Evolutionary conservation across 129 eudicot species (phyloP).

Genomic region (Glebionis coronaria): DNA sequence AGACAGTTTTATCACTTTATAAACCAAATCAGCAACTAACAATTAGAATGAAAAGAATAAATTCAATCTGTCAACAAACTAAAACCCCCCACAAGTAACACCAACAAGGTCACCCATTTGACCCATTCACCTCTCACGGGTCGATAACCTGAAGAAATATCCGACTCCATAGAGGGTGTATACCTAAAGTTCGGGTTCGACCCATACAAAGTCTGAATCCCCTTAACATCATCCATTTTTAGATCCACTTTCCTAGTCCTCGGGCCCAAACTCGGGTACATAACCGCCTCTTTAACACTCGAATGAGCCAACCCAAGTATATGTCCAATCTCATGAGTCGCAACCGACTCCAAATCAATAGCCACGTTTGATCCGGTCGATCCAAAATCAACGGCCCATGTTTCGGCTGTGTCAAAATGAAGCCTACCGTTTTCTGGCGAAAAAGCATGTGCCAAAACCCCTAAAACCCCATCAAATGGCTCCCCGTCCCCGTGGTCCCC

Average conservation of each 20-base stretch:
- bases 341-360: slow-evolving; percentile 87
- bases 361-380: slow-evolving; percentile 45
- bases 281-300: slow-evolving; percentile 61
- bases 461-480: slow-evolving; percentile 82
- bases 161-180: slow-evolving; percentile 53
- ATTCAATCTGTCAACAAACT: slow-evolving; percentile 12
- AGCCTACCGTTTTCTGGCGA: slow-evolving; percentile 86
- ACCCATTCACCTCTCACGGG: slow-evolving; percentile 16
- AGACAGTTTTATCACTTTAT: too few relatives aligned
- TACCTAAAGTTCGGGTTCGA: slow-evolving; percentile 75
- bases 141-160: slow-evolving; percentile 39
- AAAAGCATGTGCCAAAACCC: slow-evolving; percentile 81
- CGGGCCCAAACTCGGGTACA: slow-evolving; percentile 90
- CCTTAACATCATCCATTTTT: slow-evolving; percentile 64
- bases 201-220: slow-evolving; percentile 79
- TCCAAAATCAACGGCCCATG: slow-evolving; percentile 73
- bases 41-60: slow-evolving; percentile 4
- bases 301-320: slow-evolving; percentile 91
- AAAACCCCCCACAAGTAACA: slow-evolving; percentile 22
- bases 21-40: too few relatives aligned
- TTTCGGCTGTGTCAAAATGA: slow-evolving; percentile 70
- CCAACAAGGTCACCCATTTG: slow-evolving; percentile 29
- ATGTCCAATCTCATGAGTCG: slow-evolving; percentile 94
- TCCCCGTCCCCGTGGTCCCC: slow-evolving; percentile 95
- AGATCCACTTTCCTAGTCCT: slow-evolving; percentile 72